Conservation (phyloP, 2,329 filamentous ascomycete genomes). For the Aspergillus sp. region DNA sequence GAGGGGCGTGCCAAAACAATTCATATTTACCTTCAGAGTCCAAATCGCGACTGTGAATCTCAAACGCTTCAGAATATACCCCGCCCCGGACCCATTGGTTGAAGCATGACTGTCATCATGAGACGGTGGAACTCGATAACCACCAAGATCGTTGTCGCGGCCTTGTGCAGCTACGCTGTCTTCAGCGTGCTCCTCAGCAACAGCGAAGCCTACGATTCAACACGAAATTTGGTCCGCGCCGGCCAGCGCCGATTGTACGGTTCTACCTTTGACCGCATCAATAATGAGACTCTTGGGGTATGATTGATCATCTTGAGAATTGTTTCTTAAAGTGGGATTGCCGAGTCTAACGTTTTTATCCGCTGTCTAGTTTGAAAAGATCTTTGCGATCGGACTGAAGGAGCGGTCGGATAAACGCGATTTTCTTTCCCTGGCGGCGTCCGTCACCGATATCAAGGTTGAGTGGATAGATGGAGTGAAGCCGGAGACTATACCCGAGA, state of each 20-base stretch:
- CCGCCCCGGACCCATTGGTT: neutral
- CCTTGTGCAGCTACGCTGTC: conserved; percentile 3
- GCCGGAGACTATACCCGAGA: conserved; percentile 42
- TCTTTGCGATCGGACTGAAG: conserved; percentile 50
- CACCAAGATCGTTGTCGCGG: conserved; percentile 3
- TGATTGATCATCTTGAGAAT: neutral
- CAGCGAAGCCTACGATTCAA: conserved; percentile 3
- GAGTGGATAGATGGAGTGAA: conserved; percentile 48
- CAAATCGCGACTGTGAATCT: neutral
- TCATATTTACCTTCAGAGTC: neutral
- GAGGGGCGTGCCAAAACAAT: neutral
- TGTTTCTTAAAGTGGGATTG: neutral
- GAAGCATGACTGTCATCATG: conserved; percentile 8
- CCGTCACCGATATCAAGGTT: conserved; percentile 44
- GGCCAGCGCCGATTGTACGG: conserved; percentile 12
- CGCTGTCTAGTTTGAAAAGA: conserved; percentile 39
- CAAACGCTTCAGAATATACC: neutral
- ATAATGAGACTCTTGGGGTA: conserved; percentile 30
- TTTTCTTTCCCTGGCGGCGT: conserved; percentile 45
- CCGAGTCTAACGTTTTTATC: neutral
- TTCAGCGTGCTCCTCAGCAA: conserved; percentile 1
- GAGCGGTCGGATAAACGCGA: conserved; percentile 52
- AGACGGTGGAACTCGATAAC: conserved; percentile 2
- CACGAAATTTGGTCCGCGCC: conserved; percentile 1
- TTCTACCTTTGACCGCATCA: conserved; percentile 20